Evolutionary conservation across 163 green algal genomes (phyloP).

Genomic region (Prototheca stagnorum): DNA sequence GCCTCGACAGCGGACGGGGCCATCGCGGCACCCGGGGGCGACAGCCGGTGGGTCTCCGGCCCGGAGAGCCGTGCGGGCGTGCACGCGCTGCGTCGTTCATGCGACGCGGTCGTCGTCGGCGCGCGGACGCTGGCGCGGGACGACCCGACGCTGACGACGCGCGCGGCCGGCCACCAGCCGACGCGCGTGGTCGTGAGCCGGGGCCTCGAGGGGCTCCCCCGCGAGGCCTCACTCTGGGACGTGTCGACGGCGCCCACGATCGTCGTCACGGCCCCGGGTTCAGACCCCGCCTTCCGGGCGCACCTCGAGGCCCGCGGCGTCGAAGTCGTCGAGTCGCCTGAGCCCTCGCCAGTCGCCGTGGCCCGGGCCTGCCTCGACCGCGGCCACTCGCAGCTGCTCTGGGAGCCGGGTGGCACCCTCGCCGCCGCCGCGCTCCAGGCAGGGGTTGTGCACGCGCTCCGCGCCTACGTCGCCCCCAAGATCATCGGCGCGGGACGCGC

Average conservation of each 20-base stretch:
- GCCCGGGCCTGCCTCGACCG: slow-evolving; percentile 66
- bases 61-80: slow-evolving; percentile 26
- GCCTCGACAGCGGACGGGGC: slow-evolving; percentile 99
- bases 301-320: slow-evolving; percentile 42
- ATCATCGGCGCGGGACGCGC: slow-evolving; percentile 49
- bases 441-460: slow-evolving; percentile 77
- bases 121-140: slow-evolving; percentile 85
- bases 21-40: slow-evolving; percentile 75
- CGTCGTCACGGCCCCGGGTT: slow-evolving; percentile 85
- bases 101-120: slow-evolving; percentile 89
- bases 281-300: slow-evolving; percentile 51
- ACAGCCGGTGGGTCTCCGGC: slow-evolving; percentile 81
- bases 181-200: slow-evolving; percentile 81
- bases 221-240: slow-evolving; percentile 82
- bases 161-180: slow-evolving; percentile 63
- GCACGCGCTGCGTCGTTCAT: slow-evolving; percentile 49
- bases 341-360: slow-evolving; percentile 71
- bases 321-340: slow-evolving; percentile 94
- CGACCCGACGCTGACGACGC: slow-evolving; percentile 88
- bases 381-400: slow-evolving; percentile 84
- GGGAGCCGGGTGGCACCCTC: slow-evolving; percentile 93
- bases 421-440: slow-evolving; percentile 71
- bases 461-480: slow-evolving; percentile 96
- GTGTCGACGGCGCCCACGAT: slow-evolving; percentile 75
- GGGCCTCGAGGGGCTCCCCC: slow-evolving; percentile 78